phyloP scores from a whole-genome alignment of 1,284 basidiomycete species.

The Cutaneotrichosporon sp. region DNA sequence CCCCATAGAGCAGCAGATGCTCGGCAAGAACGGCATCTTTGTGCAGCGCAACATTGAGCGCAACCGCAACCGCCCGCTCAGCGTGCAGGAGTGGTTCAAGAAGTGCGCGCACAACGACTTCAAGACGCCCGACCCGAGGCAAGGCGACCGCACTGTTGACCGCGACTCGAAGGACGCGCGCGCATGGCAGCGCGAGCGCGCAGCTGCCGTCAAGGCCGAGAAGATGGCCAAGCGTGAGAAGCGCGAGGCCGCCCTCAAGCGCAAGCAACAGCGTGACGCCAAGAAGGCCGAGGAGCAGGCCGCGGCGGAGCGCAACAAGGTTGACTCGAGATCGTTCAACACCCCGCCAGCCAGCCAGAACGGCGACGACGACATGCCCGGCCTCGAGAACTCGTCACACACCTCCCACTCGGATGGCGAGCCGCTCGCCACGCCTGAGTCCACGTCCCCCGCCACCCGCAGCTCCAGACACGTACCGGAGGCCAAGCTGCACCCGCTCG shows the following conservation, averaged over 20 bases:
- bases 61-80: constrained; percentile 66
- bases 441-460: background rate
- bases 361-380: constrained; percentile 26
- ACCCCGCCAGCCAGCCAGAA: background rate
- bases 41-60: constrained; percentile 91
- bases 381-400: constrained; percentile 34
- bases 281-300: constrained; percentile 20
- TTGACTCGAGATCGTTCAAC: constrained; percentile 3
- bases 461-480: background rate
- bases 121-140: constrained; percentile 43
- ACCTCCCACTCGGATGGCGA: constrained; percentile 42
- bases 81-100: constrained; percentile 82
- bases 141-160: constrained; percentile 34
- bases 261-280: constrained; percentile 23
- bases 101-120: constrained; percentile 60
- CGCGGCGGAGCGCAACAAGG: background rate
- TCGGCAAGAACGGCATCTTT: constrained; percentile 80
- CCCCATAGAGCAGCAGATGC: constrained; percentile 90
- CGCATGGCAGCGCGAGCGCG: constrained; percentile 25
- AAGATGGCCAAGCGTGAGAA: constrained; percentile 30
- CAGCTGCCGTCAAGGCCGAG: constrained; percentile 21
- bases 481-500: constrained; percentile 9
- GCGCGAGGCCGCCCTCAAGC: constrained; percentile 38
- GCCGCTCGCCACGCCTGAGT: constrained; percentile 32
- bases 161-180: constrained; percentile 44